phyloP scores from a whole-genome alignment of 2,329 filamentous ascomycete species.

The Pseudogymnoascus sp. region DNA sequence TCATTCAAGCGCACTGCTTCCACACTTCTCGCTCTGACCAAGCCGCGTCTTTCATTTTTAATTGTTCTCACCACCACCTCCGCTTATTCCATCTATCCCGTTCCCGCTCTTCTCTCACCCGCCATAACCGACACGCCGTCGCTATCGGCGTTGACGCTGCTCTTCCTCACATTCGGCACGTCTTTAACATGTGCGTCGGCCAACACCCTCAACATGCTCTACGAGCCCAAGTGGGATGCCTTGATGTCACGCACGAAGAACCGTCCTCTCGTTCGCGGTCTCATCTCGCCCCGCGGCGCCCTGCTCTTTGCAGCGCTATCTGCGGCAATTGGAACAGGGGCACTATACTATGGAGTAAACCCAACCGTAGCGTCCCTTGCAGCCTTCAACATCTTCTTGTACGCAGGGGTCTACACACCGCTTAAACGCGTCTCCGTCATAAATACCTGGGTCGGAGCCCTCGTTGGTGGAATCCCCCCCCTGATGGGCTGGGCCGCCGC shows the following conservation, averaged over 20 bases:
- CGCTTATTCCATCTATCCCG: slow-evolving; percentile 86
- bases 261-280: slow-evolving; percentile 73
- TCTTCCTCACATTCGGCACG: slow-evolving; percentile 87
- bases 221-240: slow-evolving; percentile 83
- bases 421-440: slow-evolving; percentile 78
- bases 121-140: slow-evolving; percentile 62
- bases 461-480: slow-evolving; percentile 89
- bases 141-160: slow-evolving; percentile 79
- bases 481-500: slow-evolving; percentile 98
- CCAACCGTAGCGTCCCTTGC: slow-evolving; percentile 85
- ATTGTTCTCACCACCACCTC: slow-evolving; percentile 87
- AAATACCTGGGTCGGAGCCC: slow-evolving; percentile 91
- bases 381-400: slow-evolving; percentile 76
- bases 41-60: slow-evolving; percentile 85
- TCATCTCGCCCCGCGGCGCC: slow-evolving; percentile 66
- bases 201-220: slow-evolving; percentile 95
- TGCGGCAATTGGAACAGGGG: slow-evolving; percentile 60
- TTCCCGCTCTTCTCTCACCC: slow-evolving; percentile 74
- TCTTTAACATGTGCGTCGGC: slow-evolving; percentile 83
- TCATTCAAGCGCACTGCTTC: slow-evolving; percentile 62
- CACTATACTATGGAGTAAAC: slow-evolving; percentile 85
- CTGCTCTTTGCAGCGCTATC: slow-evolving; percentile 71
- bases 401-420: slow-evolving; percentile 88
- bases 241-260: slow-evolving; percentile 92
- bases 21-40: slow-evolving; percentile 84